Evolutionary conservation across 1,284 basidiomycete genomes (phyloP).

Genomic region (Golubevia pallescens): DNA sequence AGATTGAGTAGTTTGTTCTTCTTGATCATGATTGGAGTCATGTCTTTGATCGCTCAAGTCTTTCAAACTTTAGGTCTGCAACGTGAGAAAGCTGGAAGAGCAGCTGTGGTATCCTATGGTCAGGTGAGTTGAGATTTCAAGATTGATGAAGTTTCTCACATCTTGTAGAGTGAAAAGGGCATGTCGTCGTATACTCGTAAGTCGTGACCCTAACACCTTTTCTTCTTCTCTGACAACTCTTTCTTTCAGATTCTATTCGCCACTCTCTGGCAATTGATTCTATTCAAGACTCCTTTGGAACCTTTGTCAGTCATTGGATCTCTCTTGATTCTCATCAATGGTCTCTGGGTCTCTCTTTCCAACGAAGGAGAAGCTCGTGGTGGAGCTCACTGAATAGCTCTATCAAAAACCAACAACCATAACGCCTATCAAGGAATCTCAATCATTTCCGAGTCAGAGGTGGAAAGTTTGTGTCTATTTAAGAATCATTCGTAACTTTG

Average conservation of each 20-base stretch:
- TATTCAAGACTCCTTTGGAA: conserved; percentile 10
- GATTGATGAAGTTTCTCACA: too few relatives aligned
- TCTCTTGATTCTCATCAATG: conserved; percentile 7
- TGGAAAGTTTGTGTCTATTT: too few relatives aligned
- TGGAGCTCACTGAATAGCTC: conserved; percentile 6
- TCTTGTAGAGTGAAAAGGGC: neutral
- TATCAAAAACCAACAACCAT: too few relatives aligned
- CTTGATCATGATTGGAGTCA: conserved; percentile 6
- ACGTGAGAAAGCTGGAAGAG: conserved; percentile 28
- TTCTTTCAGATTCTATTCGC: conserved; percentile 12
- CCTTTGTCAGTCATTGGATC: conserved; percentile 3
- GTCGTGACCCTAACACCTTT: too few relatives aligned
- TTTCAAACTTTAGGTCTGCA: conserved; percentile 39
- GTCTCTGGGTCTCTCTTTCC: conserved; percentile 8
- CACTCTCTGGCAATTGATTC: conserved; percentile 7
- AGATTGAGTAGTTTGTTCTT: neutral
- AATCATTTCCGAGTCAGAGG: too few relatives aligned
- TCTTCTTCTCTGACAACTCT: too few relatives aligned
- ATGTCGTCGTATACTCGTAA: too few relatives aligned
- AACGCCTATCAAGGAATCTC: too few relatives aligned
- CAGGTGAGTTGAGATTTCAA: conserved; percentile 4
- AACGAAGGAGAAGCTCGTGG: neutral
- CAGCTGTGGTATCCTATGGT: conserved; percentile 33
- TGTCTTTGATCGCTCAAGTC: conserved; percentile 8
- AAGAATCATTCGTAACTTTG: too few relatives aligned